Evolutionary conservation across 495 filamentous ascomycete genomes (phyloP), one percentile per base, ranked within the genome.

Genomic region (Tuber magnatum): DNA sequence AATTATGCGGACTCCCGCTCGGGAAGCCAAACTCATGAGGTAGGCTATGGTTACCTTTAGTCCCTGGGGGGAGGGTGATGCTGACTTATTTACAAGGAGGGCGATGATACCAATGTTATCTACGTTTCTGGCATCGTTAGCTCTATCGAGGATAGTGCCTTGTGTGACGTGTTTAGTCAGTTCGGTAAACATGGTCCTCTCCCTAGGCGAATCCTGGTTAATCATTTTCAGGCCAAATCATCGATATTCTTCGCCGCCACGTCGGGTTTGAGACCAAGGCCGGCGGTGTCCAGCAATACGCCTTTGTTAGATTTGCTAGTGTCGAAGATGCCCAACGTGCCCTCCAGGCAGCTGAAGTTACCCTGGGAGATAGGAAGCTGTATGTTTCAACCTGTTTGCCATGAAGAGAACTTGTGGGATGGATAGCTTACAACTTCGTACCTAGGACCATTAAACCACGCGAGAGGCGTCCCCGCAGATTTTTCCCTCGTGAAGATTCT

Each of bases 271-370:
- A 81, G 6, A 71, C 77, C 24, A 75, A 76, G 65, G 71, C 75
- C 18, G 71, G 68, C 43, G 41, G 79, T 28, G 71, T 75, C 73
- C 74, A 77, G n/a, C 80, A 82, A 40, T 83, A 83, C 43, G 81
- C 81, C 2, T 83, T 83, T 73, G 76, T 83, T 77, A 73, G 71
- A 56, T 83, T 76, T 73, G 68, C 69, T 32, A 82, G 74, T 76
- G 42, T 71, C 16, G 78, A 82, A 28, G 81, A 83, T 74, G 81
- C 81, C 20, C 78, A 80, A 70, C 76, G 73, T 46, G 81, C 81
- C 2, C 71, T 83, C 35, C 69, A 65, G 18, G 61, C 65, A 22
- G 81, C 76, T 18, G 81, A 83, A 73, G 71, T 83, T 24, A 80
- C 74, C 44, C 32, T 83, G 9, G 71, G 72, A 22, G 77, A 82